Evolutionary conservation across 164 flowering plant species (phyloP), one percentile per base, ranked within the genome.

Genomic region (Dillenia turbinata): DNA sequence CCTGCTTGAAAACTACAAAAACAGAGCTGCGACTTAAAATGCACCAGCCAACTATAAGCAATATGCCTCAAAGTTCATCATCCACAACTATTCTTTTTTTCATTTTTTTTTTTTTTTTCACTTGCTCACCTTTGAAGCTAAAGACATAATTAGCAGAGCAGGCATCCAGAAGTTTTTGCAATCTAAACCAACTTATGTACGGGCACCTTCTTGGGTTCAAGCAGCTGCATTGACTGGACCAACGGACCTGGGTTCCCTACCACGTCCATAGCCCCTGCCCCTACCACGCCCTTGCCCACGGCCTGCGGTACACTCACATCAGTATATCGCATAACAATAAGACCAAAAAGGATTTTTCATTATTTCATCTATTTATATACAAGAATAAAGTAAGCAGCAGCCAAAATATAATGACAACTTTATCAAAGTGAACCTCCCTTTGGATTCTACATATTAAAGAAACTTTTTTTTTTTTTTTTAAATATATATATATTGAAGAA

Each of bases 231-330:
- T 66, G 66, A 67, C 67, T 15, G 66, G 78, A 51, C 70, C 81
- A 55, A 75, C 77, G 50, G 75, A 70, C 68, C 77, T 78, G 56
- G 44, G 47, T 47, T 67, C 72, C 17, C 69, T 66, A 49, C 75
- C 75, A 50, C 76, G 69, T 10, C 80, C 80, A 45, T 74, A 74
- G n/a, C 71, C 74, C 62, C 75, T 59, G 33, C 70, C 76, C 66
- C 81, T 56, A 12, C 81, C 83, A 14, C 76, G 71, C 15, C 68
- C 40, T 4, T 6, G 40, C 2, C 77, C 84, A 64, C 79, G 82
- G 1, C 82, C 85, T 78, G 66, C 68, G 67, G 2, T 2, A 14
- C 44, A 11, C 52, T 33, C 55, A 51, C 9, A 49, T n/a, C 54
- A 26, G 12, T 54, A 22, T 11, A 53, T 58, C n/a, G 47, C 24